Evolutionary conservation across 2,329 filamentous ascomycete genomes (phyloP).

Genomic region (Xylariaceae sp.): DNA sequence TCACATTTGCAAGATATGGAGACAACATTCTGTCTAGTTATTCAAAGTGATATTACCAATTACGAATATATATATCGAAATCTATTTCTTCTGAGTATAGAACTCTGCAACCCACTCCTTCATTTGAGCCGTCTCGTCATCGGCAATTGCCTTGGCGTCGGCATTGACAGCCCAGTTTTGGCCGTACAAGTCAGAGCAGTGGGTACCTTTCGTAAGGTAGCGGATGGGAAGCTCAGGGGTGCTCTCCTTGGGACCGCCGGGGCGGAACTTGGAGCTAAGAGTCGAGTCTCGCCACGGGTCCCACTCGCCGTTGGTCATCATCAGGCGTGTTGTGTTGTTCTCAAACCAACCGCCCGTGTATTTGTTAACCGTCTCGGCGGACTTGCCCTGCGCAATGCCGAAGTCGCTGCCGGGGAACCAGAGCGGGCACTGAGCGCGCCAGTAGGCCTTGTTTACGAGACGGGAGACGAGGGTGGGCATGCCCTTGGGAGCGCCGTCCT

Average conservation of each 20-base stretch:
- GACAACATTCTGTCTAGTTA: conserved; percentile 2
- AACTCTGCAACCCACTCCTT: conserved; percentile 61
- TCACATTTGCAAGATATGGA: not conserved
- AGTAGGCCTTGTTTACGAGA: conserved; percentile 44
- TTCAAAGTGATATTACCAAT: conserved; percentile 10
- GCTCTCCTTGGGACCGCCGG: conserved; percentile 46
- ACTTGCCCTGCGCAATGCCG: conserved; percentile 42
- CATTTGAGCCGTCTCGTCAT: conserved; percentile 58
- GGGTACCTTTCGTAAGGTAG: conserved; percentile 44
- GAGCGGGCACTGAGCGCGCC: conserved; percentile 52
- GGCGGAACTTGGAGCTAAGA: conserved; percentile 45
- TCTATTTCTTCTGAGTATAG: conserved; percentile 41
- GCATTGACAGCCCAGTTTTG: conserved; percentile 58
- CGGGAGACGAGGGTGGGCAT: conserved; percentile 50
- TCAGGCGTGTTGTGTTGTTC: conserved; percentile 46
- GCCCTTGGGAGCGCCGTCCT: conserved; percentile 52
- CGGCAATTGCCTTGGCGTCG: conserved; percentile 55
- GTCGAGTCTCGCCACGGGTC: conserved; percentile 51
- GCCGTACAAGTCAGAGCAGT: conserved; percentile 49
- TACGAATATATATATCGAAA: conserved; percentile 9
- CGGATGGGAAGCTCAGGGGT: conserved; percentile 41
- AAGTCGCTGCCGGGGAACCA: conserved; percentile 51
- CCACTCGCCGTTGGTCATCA: conserved; percentile 48
- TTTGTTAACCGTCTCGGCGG: conserved; percentile 43
- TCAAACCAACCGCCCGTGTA: conserved; percentile 51